These are phyloP conservation scores for Pelargonium citronellum DNA, from an alignment of 441 rosid genomes.

Conservation along the genomic window DNA sequence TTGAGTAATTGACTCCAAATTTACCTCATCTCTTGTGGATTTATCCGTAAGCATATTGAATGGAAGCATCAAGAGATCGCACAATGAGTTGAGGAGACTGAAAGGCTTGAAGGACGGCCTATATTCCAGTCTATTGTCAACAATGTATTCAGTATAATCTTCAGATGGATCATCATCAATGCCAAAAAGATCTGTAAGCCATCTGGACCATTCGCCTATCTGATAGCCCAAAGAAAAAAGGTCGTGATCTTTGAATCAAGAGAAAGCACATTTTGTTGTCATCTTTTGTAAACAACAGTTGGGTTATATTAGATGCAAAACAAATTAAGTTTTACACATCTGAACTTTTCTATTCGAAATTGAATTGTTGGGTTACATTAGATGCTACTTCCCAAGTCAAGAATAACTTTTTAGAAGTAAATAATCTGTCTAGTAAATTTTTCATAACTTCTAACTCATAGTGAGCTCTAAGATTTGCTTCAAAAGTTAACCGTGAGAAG, in stretches of 20 bases:
- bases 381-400: no score
- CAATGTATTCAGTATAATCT: constrained; percentile 31
- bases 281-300: background rate
- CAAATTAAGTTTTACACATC: no score
- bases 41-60: constrained; percentile 72
- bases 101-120: constrained; percentile 61
- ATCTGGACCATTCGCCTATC: constrained; percentile 98
- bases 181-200: constrained; percentile 89
- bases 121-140: constrained; percentile 20
- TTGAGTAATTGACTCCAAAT: background rate
- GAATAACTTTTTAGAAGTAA: no score
- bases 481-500: no score
- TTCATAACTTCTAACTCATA: no score
- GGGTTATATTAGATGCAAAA: no score
- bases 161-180: constrained; percentile 40
- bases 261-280: background rate
- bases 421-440: no score
- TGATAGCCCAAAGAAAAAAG: constrained; percentile 22
- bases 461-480: no score
- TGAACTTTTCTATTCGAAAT: no score
- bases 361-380: no score
- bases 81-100: constrained; percentile 77
- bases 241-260: background rate
- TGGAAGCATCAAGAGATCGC: constrained; percentile 99
- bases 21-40: constrained; percentile 77